A percentile compares a stretch with the other conserved stretches of the same genome.
These are phyloP conservation scores for Colletotrichum eleusines DNA, from an alignment of 2,329 filamentous ascomycete genomes.

Conservation along the genomic window DNA sequence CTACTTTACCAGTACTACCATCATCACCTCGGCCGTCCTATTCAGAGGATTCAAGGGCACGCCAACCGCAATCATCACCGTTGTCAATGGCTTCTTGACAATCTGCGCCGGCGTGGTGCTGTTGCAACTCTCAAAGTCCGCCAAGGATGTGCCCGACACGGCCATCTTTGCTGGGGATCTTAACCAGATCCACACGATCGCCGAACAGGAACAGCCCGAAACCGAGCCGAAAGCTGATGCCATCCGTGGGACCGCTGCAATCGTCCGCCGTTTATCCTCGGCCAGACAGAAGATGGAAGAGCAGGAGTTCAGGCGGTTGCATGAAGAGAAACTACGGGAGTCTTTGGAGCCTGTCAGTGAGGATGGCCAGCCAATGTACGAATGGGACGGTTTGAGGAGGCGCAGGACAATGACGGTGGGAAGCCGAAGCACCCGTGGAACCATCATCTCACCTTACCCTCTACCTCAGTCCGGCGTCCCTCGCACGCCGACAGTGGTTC, in stretches of 20 bases:
- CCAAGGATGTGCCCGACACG: constrained; percentile 95
- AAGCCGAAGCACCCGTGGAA: constrained; percentile 47
- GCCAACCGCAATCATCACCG: constrained; percentile 81
- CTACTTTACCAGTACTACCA: constrained; percentile 95
- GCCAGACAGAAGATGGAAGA: constrained; percentile 82
- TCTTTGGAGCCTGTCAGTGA: constrained; percentile 81
- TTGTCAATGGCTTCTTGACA: constrained; percentile 92
- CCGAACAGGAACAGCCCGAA: constrained; percentile 95
- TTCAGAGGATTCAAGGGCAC: constrained; percentile 96
- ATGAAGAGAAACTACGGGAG: constrained; percentile 80
- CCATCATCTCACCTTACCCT: constrained; percentile 33
- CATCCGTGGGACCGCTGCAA: constrained; percentile 89
- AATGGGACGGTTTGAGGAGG: constrained; percentile 92
- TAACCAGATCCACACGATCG: constrained; percentile 94
- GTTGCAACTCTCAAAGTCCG: constrained; percentile 95
- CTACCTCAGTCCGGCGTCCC: constrained; percentile 43
- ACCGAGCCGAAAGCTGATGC: constrained; percentile 96
- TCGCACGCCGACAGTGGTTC: constrained; percentile 43
- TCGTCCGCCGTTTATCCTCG: constrained; percentile 84
- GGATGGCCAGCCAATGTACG: constrained; percentile 75
- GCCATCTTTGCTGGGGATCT: constrained; percentile 93
- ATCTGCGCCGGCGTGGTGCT: constrained; percentile 95
- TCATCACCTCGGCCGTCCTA: constrained; percentile 91
- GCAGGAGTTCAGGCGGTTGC: constrained; percentile 81
- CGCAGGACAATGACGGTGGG: constrained; percentile 68